Evolutionary conservation across 2,329 filamentous ascomycete species (phyloP).

Genomic region (Fusarium sp.): DNA sequence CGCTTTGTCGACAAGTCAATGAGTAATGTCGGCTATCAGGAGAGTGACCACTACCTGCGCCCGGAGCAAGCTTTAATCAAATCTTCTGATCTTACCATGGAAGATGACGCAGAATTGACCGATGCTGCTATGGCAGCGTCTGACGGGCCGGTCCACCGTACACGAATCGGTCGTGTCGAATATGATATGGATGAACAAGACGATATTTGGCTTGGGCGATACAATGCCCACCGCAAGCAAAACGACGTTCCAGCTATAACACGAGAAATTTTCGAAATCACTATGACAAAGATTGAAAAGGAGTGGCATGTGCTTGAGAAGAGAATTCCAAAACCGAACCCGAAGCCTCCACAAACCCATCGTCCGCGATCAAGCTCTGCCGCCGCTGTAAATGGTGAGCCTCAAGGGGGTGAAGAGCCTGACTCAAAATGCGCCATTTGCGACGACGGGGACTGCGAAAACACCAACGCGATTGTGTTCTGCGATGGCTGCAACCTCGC

Average conservation of each 20-base stretch:
- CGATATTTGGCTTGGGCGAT: constrained; percentile 90
- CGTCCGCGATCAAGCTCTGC: constrained; percentile 92
- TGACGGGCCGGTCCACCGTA: constrained; percentile 46
- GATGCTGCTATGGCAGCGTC: constrained; percentile 36
- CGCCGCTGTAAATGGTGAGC: constrained; percentile 94
- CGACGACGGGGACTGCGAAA: constrained; percentile 99
- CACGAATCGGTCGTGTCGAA: constrained; percentile 81
- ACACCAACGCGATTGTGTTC: constrained; percentile 98
- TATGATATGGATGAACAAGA: constrained; percentile 99
- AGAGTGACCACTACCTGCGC: constrained; percentile 87
- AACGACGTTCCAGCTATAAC: constrained; percentile 85
- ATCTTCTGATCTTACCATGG: constrained; percentile 66
- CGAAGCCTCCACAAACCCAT: constrained; percentile 94
- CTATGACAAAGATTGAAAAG: constrained; percentile 98
- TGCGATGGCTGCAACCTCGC: constrained; percentile 98
- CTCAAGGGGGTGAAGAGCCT: constrained; percentile 84
- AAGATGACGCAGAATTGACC: constrained; percentile 66
- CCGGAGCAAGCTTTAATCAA: constrained; percentile 78
- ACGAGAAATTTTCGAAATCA: constrained; percentile 94
- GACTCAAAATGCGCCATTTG: constrained; percentile 98
- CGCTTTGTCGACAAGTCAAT: constrained; percentile 96
- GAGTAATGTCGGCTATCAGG: constrained; percentile 95
- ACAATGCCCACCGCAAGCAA: constrained; percentile 80
- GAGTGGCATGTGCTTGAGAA: constrained; percentile 98
- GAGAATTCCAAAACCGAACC: constrained; percentile 95